Base-by-base conservation (phyloP, 2,329 filamentous ascomycete genomes). In the Tolypocladium pustulatum region DNA sequence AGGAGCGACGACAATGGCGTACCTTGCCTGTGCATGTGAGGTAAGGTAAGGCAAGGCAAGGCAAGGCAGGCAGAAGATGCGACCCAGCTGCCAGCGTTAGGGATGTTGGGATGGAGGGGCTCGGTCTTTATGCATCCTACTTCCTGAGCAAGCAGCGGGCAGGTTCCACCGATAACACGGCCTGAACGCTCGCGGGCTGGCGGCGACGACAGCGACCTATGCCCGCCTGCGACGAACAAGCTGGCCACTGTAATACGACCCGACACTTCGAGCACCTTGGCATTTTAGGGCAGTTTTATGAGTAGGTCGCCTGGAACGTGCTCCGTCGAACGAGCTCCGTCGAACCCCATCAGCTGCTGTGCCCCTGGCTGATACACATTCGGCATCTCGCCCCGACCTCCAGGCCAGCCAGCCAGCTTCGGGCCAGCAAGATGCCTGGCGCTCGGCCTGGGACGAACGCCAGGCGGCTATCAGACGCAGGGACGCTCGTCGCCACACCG, bases 101-200 rank as follows among this genome's bases (percentile, higher is more conserved):
- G 60, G 59, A 58, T 60, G 59, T 22, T 36, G 53, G 53, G 58
- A 59, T 59, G 60, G 55, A 60, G 60, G 60, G 60, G 55, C 59
- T 58, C 52, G 57, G 59, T 56, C 59, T 53, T 53, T 53, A 53
- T 53, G 49, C 49, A 22, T 53, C 30, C 49, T 46, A 13, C n/a
- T n/a, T 13, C 49, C 49, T 52, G 27, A 52, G 49, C 27, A 51
- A 52, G 27, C 49, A 22, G 30, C 49, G 49, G n/a, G 22, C 30
- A 52, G 49, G 49, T 32, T n/a, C 49, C 49, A 52, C 49, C 49
- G 13, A 20, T 30, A 52, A 4, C 6, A 32, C 49, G 6, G n/a
- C 46, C 46, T 15, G 46, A 32, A 30, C 27, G 27, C 25, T 30
- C 27, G n/a, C n/a, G n/a, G n/a, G n/a, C n/a, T n/a, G n/a, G n/a